phyloP scores from a whole-genome alignment of 139 green algal genomes.

The Micromonas pusilla region DNA sequence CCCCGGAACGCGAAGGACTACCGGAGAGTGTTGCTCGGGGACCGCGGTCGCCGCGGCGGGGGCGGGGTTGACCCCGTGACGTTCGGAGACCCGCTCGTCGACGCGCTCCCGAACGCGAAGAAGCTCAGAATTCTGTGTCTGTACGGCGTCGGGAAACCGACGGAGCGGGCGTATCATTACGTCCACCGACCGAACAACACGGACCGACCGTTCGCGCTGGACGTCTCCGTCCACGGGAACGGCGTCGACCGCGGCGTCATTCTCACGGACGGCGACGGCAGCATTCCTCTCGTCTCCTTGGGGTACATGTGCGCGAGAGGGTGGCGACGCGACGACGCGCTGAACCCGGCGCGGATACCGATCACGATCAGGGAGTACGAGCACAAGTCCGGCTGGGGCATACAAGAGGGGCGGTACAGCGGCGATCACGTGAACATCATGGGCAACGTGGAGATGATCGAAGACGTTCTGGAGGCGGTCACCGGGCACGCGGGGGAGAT shows the following conservation, averaged over 20 bases:
- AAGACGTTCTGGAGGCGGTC: constrained; percentile 9
- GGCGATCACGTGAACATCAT: constrained; percentile 34
- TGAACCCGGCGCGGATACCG: constrained; percentile 6
- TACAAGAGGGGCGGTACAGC: constrained; percentile 16
- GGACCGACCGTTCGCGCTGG: neutral
- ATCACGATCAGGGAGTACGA: constrained; percentile 16
- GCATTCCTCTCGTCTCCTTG: constrained; percentile 18
- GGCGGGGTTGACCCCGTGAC: too few species aligned
- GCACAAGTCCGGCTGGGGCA: neutral
- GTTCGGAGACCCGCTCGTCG: neutral
- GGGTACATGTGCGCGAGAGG: constrained; percentile 12
- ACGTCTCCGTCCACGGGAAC: neutral
- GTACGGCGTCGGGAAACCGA: constrained; percentile 28
- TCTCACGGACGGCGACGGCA: constrained; percentile 19
- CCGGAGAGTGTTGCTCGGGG: neutral
- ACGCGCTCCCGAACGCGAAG: constrained; percentile 14
- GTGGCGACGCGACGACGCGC: neutral
- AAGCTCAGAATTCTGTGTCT: constrained; percentile 31
- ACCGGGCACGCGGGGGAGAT: constrained; percentile 2
- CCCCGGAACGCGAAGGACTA: neutral
- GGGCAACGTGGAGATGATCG: constrained; percentile 29
- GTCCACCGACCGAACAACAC: neutral
- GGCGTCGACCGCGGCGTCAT: neutral
- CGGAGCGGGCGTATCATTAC: constrained; percentile 21
- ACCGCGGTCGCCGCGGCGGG: too few species aligned